phyloP scores from a whole-genome alignment of 257 asterid genomes.

The Misopates orontium region DNA sequence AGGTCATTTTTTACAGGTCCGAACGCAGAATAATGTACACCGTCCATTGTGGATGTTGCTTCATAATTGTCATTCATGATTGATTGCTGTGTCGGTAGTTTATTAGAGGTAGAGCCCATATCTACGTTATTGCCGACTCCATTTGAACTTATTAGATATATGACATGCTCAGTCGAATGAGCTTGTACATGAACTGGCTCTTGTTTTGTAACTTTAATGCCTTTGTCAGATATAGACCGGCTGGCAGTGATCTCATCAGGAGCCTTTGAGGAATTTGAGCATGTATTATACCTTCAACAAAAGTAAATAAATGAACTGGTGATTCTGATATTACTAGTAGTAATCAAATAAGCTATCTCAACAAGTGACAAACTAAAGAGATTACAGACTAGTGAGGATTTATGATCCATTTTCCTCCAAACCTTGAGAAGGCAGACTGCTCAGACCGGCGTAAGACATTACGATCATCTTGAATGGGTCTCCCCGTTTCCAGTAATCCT shows the following conservation, averaged over 20 bases:
- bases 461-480: slow-evolving; percentile 52
- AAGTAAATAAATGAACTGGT: slow-evolving; percentile 22
- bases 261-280: slow-evolving; percentile 48
- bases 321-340: slow-evolving; percentile 12
- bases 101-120: slow-evolving; percentile 65
- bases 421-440: slow-evolving; percentile 93
- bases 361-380: slow-evolving; percentile 11
- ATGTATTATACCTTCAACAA: slow-evolving; percentile 63
- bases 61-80: slow-evolving; percentile 42
- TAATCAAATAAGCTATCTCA: slow-evolving; percentile 11
- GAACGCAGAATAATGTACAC: slow-evolving; percentile 50
- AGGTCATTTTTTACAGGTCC: slow-evolving; percentile 46
- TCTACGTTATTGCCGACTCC: slow-evolving; percentile 55
- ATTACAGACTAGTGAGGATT: slow-evolving; percentile 13
- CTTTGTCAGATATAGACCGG: slow-evolving; percentile 47
- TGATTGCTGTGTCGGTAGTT: slow-evolving; percentile 32
- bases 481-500: slow-evolving; percentile 49
- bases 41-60: slow-evolving; percentile 50
- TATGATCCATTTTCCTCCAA: slow-evolving; percentile 24
- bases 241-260: slow-evolving; percentile 49
- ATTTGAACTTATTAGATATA: slow-evolving; percentile 53
- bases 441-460: slow-evolving; percentile 62
- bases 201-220: slow-evolving; percentile 47
- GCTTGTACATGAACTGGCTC: slow-evolving; percentile 39
- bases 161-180: slow-evolving; percentile 42